phyloP scores from a whole-genome alignment of 371 early-diverging fungal genomes.

The Funneliformis caledonium region DNA sequence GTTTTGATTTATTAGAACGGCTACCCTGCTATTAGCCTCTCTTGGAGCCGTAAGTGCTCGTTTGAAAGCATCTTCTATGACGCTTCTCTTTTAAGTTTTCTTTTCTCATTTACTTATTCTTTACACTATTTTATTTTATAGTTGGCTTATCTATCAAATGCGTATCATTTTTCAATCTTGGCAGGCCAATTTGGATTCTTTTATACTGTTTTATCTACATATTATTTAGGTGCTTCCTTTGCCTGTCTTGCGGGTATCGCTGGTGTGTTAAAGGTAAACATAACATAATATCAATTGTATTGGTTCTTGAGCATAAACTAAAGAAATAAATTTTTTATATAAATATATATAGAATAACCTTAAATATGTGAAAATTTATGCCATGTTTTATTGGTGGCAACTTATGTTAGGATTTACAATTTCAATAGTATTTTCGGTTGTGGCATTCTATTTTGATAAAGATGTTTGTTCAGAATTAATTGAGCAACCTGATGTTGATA shows the following conservation, averaged over 20 bases:
- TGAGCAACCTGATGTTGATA: slow-evolving; percentile 31
- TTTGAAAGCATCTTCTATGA: background rate
- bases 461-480: slow-evolving; percentile 38
- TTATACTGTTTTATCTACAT: slow-evolving; percentile 34
- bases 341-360: slow-evolving; percentile 19
- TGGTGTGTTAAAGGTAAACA: slow-evolving; percentile 37
- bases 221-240: slow-evolving; percentile 24
- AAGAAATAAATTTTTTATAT: background rate
- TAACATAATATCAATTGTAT: background rate
- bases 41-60: slow-evolving; percentile 31
- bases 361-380: slow-evolving; percentile 37
- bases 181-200: slow-evolving; percentile 10
- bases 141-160: slow-evolving; percentile 32
- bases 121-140: background rate
- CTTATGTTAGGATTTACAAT: slow-evolving; percentile 32
- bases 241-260: slow-evolving; percentile 24
- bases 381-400: slow-evolving; percentile 37
- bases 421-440: slow-evolving; percentile 31
- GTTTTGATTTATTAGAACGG: slow-evolving; percentile 9
- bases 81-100: background rate
- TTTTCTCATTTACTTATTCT: no score
- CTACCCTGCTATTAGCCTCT: slow-evolving; percentile 31
- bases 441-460: slow-evolving; percentile 33
- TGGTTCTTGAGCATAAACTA: no score
- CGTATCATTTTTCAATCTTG: slow-evolving; percentile 31